Evolutionary conservation across 495 filamentous ascomycete genomes (phyloP).

Genomic region (Recurvomyces mirabilis): DNA sequence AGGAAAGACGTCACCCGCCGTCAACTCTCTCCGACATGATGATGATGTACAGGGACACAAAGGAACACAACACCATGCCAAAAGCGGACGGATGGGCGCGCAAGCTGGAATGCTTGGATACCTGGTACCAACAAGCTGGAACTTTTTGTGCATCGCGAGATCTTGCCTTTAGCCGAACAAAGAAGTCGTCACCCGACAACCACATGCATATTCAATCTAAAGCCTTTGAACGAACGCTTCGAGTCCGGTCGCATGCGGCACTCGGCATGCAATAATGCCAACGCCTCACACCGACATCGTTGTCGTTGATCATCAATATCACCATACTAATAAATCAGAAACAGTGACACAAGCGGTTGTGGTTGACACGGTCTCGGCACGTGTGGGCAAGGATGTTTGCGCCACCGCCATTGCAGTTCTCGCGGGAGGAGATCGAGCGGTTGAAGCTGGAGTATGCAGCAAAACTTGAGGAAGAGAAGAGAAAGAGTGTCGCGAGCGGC

Average conservation of each 20-base stretch:
- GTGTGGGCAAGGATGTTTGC: slow-evolving; percentile 20
- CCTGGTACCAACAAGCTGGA: slow-evolving; percentile 3
- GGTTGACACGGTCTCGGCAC: no score
- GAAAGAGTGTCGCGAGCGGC: not conserved
- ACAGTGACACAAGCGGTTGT: no score
- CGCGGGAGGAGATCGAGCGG: slow-evolving; percentile 12
- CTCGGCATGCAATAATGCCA: no score
- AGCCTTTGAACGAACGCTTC: no score
- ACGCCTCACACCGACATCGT: not conserved
- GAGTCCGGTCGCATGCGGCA: no score
- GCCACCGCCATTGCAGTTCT: slow-evolving; percentile 16
- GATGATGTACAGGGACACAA: no score
- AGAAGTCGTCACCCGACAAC: not conserved
- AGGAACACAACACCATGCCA: no score
- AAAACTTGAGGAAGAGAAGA: slow-evolving; percentile 4
- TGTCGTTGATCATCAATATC: not conserved
- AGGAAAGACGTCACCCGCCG: no score
- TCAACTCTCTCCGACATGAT: no score
- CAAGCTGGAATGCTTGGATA: slow-evolving; percentile 14
- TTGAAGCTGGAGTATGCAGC: slow-evolving; percentile 6
- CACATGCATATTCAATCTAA: not conserved
- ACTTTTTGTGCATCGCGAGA: slow-evolving; percentile 11
- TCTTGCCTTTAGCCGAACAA: slow-evolving; percentile 3
- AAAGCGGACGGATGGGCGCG: no score
- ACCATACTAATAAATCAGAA: no score